phyloP scores from a whole-genome alignment of 371 early-diverging fungal species.

The Mucor lusitanicus region DNA sequence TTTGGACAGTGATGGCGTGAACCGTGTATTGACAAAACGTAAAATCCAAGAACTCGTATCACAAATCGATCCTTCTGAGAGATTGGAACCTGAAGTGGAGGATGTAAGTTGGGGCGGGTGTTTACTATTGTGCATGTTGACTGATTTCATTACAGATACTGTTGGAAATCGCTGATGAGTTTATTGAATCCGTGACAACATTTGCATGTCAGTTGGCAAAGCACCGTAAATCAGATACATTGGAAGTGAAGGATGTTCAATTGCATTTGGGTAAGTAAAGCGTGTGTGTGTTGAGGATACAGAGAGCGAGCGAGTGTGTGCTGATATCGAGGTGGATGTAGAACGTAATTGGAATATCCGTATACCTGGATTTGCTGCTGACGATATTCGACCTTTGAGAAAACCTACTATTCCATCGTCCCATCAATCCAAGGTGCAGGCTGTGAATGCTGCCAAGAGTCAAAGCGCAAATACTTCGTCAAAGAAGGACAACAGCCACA shows the following conservation, averaged over 20 bases:
- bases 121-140: background rate
- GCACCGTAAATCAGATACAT: slow-evolving; percentile 81
- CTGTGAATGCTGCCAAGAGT: slow-evolving; percentile 61
- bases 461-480: slow-evolving; percentile 14
- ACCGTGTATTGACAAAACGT: slow-evolving; percentile 71
- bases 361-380: slow-evolving; percentile 88
- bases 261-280: slow-evolving; percentile 75
- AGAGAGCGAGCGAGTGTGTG: background rate
- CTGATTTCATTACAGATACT: slow-evolving; percentile 55
- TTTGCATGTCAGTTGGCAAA: slow-evolving; percentile 89
- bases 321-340: slow-evolving; percentile 8
- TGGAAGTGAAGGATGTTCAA: slow-evolving; percentile 92
- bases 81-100: slow-evolving; percentile 89
- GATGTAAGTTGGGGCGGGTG: too few relatives aligned
- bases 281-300: too few relatives aligned
- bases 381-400: slow-evolving; percentile 77
- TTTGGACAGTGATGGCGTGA: slow-evolving; percentile 36
- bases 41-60: slow-evolving; percentile 87
- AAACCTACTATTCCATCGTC: slow-evolving; percentile 64
- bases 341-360: slow-evolving; percentile 95
- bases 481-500: background rate
- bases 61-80: slow-evolving; percentile 85
- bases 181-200: slow-evolving; percentile 85
- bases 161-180: slow-evolving; percentile 90
- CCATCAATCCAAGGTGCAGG: slow-evolving; percentile 72